Base-by-base conservation (phyloP, 2,329 filamentous ascomycete species). In the Neofusicoccum kwambonambiense region DNA sequence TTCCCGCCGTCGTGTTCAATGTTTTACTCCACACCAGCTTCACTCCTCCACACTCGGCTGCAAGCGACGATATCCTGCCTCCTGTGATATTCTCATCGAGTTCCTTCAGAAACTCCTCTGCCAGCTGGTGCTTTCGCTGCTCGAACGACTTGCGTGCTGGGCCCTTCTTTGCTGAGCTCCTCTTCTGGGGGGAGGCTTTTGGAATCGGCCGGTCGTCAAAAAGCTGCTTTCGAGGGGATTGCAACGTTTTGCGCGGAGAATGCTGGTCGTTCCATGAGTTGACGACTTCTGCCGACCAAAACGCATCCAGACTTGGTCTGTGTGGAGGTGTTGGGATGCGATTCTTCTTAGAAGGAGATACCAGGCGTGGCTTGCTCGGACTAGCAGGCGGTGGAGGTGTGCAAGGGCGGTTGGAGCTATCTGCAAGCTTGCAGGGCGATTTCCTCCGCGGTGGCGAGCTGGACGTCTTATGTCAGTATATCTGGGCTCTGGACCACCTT, bases 1-100 rank as follows among this genome's bases (percentile, higher is more conserved):
- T 76, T 41, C 91, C 91, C 13, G 91, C 91, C 0, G 91, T 94
- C 1, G 89, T 90, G 73, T 89, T 90, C 60, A 95, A 85, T n/a
- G 86, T 91, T 70, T 90, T 91, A 66, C 84, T 88, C 91, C 91
- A 95, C 49, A 86, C 77, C 42, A 94, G 82, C 64, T 85, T 84
- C 52, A 94, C 83, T 0, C 91, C 91, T 17, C 91, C 90, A 0
- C 90, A 90, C 0, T 81, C 77, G 2, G 81, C 79, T 0, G 90
- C 82, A 19, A 93, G 80, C 27, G 81, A 70, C 1, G 79, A 74
- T 7, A 95, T 84, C 66, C 83, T 79, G 8, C 89, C 87, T 2
- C 81, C 70, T 0, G 89, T 88, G 69, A 94, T 86, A 44, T 78
- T 81, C 0, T 73, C 70, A 74, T 95, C 91, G n/a, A 95, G 85